A percentile compares a stretch with the other conserved stretches of the same genome.
phyloP scores from a whole-genome alignment of 2,329 filamentous ascomycete species.

The Trichoderma koningiopsis region DNA sequence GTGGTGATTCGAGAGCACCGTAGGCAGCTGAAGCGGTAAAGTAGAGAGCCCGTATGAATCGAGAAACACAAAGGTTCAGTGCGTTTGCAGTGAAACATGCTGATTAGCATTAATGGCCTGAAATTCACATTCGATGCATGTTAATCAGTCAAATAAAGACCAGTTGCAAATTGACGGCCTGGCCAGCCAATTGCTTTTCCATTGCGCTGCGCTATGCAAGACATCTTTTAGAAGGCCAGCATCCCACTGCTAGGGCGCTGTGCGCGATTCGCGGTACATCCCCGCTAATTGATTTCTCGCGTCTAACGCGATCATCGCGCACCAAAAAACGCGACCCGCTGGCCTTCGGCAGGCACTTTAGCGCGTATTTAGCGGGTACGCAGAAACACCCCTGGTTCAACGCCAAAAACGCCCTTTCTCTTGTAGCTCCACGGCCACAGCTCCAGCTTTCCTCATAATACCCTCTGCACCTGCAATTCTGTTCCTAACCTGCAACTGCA shows the following conservation, averaged over 20 bases:
- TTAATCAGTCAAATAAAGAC: background rate
- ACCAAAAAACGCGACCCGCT: slow-evolving; percentile 23
- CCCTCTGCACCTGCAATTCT: slow-evolving; percentile 5
- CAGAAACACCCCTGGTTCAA: slow-evolving; percentile 16
- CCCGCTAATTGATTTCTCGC: slow-evolving; percentile 16
- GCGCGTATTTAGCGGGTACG: background rate
- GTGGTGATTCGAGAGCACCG: background rate
- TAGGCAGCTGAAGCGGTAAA: background rate
- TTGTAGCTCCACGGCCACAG: background rate
- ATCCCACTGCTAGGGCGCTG: background rate
- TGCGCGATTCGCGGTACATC: background rate
- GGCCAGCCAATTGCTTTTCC: background rate
- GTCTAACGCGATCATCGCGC: slow-evolving; percentile 27
- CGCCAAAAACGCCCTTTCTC: slow-evolving; percentile 19
- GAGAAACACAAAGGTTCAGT: background rate
- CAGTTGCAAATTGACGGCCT: background rate
- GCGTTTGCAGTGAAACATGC: background rate
- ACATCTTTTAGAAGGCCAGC: background rate
- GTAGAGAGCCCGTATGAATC: background rate
- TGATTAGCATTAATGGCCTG: no score
- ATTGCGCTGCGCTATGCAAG: background rate
- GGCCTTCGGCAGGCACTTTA: background rate
- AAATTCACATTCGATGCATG: background rate
- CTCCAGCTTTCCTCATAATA: slow-evolving; percentile 21
- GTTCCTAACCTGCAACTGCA: slow-evolving; percentile 15